A percentile compares a stretch with the other conserved stretches of the same genome.
These are phyloP conservation scores for Xylaria hypoxylon DNA, from an alignment of 2,329 filamentous ascomycete genomes.

Conservation along the genomic window DNA sequence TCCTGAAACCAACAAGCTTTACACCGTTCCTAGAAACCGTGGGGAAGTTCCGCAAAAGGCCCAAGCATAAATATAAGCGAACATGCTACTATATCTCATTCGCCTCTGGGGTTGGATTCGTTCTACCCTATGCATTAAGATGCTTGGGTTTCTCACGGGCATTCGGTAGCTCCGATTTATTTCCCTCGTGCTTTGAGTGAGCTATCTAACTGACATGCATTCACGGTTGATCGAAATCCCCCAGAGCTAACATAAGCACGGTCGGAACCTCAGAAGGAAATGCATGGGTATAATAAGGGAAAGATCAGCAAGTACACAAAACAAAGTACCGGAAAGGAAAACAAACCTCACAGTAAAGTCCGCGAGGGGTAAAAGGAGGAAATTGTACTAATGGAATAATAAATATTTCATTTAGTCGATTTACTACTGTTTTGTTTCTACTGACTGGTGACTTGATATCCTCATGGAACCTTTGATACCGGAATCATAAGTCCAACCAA, in stretches of 20 bases:
- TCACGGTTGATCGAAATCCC: background rate
- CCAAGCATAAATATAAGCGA: background rate
- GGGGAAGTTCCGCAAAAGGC: conserved; percentile 2
- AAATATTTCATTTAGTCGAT: too few relatives aligned
- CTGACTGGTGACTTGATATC: too few relatives aligned
- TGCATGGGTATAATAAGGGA: background rate
- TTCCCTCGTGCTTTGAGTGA: background rate
- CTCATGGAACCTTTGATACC: too few relatives aligned
- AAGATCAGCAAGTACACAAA: background rate
- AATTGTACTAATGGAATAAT: too few relatives aligned
- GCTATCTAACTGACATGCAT: background rate
- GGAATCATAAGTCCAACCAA: too few relatives aligned
- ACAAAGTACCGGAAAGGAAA: background rate
- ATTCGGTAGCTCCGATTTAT: too few relatives aligned
- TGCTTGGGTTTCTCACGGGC: too few relatives aligned
- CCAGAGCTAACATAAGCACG: background rate
- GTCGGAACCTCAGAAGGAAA: background rate
- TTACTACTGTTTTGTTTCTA: too few relatives aligned
- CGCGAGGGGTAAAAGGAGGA: too few relatives aligned
- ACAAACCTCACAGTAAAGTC: too few relatives aligned
- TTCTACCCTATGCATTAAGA: background rate
- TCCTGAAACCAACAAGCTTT: background rate
- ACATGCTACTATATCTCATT: background rate
- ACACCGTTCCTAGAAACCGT: background rate
- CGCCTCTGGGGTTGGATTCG: background rate